Evolutionary conservation across 495 filamentous ascomycete species (phyloP).

Genomic region (Cairneyella variabilis): DNA sequence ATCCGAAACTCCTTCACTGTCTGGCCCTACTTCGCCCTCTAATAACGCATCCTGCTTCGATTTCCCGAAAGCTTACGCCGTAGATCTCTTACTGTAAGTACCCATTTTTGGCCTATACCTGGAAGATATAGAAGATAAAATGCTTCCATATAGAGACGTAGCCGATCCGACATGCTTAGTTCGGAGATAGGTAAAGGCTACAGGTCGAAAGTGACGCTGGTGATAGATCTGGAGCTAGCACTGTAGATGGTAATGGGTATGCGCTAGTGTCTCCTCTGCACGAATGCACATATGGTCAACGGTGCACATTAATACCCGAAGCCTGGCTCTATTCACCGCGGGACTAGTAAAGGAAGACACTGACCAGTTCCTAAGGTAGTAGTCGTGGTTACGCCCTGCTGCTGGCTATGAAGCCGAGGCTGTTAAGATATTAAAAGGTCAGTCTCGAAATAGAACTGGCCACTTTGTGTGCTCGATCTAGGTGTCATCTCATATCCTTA

Average conservation of each 20-base stretch:
- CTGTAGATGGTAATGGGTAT: not conserved
- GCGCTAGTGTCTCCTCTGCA: not conserved
- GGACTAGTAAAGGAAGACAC: not conserved
- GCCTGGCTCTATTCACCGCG: not conserved
- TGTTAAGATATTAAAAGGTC: not conserved
- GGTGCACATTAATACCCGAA: not conserved
- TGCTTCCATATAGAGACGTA: not conserved
- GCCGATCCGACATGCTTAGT: not conserved
- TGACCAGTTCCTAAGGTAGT: not conserved
- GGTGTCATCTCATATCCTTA: not conserved
- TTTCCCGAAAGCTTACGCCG: not conserved
- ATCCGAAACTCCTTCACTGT: not conserved
- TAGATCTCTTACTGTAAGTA: not conserved
- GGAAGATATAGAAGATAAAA: not conserved
- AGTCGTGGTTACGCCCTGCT: not conserved
- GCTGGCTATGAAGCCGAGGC: not conserved
- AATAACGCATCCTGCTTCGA: not conserved
- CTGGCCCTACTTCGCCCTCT: not conserved
- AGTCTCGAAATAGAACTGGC: not conserved
- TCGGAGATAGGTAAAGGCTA: not conserved
- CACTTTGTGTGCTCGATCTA: not conserved
- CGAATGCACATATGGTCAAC: not conserved
- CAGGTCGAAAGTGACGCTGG: not conserved
- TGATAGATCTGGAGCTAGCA: not conserved
- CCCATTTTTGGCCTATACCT: not conserved